Conservation (phyloP, 129 eudicot genomes). For the Arctium lappa region DNA sequence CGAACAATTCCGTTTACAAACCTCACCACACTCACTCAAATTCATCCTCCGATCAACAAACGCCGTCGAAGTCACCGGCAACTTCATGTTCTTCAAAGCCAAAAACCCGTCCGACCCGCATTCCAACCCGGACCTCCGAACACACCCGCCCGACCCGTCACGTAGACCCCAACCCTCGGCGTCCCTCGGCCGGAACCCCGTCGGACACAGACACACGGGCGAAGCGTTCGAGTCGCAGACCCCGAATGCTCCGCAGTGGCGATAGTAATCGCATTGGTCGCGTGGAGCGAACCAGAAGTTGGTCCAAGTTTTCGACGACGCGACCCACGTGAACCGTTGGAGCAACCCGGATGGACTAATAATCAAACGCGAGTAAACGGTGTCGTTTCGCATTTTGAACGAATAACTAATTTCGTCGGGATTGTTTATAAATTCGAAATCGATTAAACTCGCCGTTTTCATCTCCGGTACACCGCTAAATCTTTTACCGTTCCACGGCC, state of each 20-base stretch:
- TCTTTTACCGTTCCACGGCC: conserved; percentile 58
- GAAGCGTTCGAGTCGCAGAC: conserved; percentile 43
- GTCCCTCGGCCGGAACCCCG: conserved; percentile 50
- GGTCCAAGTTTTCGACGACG: conserved; percentile 31
- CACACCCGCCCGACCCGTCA: conserved; percentile 77
- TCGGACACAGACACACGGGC: conserved; percentile 48
- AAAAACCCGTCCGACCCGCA: conserved; percentile 56
- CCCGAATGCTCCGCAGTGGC: conserved; percentile 55
- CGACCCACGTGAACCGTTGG: conserved; percentile 58
- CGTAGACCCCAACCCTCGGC: conserved; percentile 50
- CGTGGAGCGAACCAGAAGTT: conserved; percentile 60
- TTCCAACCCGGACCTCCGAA: conserved; percentile 35
- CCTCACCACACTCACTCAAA: conserved; percentile 37
- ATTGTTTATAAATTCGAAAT: conserved; percentile 14
- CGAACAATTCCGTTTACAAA: conserved; percentile 51
- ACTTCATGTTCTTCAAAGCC: conserved; percentile 48
- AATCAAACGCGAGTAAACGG: conserved; percentile 43
- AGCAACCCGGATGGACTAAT: conserved; percentile 31
- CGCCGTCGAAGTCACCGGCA: conserved; percentile 51
- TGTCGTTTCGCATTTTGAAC: conserved; percentile 20
- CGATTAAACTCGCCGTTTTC: conserved; percentile 18
- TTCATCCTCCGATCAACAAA: conserved; percentile 42
- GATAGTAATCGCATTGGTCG: conserved; percentile 56
- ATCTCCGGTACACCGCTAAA: conserved; percentile 64
- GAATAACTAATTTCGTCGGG: conserved; percentile 39